A percentile compares a stretch with the other conserved stretches of the same genome.
These are phyloP conservation scores for Ogataea saltuana DNA, from an alignment of 805 yeast genomes.

Conservation along the genomic window DNA sequence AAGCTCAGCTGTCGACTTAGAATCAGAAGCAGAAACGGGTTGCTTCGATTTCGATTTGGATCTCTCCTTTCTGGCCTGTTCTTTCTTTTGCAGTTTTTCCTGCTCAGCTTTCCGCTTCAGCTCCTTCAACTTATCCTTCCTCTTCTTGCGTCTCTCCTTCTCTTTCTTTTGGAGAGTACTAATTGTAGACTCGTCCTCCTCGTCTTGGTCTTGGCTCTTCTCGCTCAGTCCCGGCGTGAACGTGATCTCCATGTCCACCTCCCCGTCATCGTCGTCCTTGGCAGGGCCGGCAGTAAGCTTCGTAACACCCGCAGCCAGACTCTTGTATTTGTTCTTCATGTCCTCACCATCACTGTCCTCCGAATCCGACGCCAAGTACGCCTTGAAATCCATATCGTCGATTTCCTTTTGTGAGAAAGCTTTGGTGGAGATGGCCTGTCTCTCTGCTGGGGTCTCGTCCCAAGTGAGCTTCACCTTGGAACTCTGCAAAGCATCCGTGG, in stretches of 20 bases:
- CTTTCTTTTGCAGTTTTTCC: constrained; percentile 47
- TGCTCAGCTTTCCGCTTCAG: constrained; percentile 52
- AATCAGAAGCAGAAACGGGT: constrained; percentile 37
- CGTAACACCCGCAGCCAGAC: constrained; percentile 40
- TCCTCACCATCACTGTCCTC: constrained; percentile 51
- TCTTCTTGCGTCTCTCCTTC: constrained; percentile 84
- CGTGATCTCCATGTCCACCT: constrained; percentile 91
- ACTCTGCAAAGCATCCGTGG: constrained; percentile 94
- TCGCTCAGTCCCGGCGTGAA: constrained; percentile 83
- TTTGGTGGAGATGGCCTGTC: constrained; percentile 71
- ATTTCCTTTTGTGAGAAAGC: constrained; percentile 87
- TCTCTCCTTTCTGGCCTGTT: constrained; percentile 29
- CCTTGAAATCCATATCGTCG: constrained; percentile 88
- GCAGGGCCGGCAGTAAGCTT: constrained; percentile 13
- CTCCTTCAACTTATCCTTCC: constrained; percentile 75
- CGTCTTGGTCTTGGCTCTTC: constrained; percentile 36
- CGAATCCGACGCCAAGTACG: constrained; percentile 82
- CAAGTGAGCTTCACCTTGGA: constrained; percentile 95
- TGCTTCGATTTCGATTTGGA: constrained; percentile 25
- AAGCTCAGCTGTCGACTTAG: constrained; percentile 62
- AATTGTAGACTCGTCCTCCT: constrained; percentile 65
- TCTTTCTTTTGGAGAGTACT: constrained; percentile 83
- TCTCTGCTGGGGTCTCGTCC: constrained; percentile 97
- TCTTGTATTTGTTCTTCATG: constrained; percentile 62
- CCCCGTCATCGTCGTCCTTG: constrained; percentile 52